Conservation (phyloP, 225 moss, liverwort and hornwort species). For the Climacium dendroides region DNA sequence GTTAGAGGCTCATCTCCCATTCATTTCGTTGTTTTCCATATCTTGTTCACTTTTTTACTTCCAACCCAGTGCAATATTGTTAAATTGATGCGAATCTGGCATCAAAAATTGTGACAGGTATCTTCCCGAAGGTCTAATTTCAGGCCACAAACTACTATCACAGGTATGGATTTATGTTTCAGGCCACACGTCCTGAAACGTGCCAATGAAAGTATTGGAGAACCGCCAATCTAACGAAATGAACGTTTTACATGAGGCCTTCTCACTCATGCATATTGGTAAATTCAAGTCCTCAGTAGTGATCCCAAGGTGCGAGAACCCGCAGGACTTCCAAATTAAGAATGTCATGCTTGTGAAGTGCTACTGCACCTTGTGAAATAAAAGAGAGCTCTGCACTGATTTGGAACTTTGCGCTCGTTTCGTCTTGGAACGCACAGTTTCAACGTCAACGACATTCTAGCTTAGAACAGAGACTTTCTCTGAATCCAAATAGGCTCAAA, state of each 20-base stretch:
- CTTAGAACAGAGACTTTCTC: not conserved
- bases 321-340: not conserved
- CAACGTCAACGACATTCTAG: not conserved
- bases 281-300: not conserved
- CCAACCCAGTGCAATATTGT: not conserved
- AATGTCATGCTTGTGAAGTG: not conserved
- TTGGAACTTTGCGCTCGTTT: not conserved
- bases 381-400: too few relatives aligned
- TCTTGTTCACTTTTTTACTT: not conserved
- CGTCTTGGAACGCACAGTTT: not conserved
- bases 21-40: not conserved
- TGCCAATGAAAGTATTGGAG: not conserved
- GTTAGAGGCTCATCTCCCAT: not conserved
- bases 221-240: not conserved
- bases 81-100: not conserved
- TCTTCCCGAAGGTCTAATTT: not conserved
- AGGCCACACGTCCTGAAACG: not conserved
- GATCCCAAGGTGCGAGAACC: not conserved
- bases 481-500: not conserved
- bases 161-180: not conserved
- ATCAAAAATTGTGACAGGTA: not conserved
- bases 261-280: not conserved
- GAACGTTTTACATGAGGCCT: not conserved
- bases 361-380: not conserved
- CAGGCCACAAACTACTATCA: not conserved